Evolutionary conservation across 805 yeast species (phyloP), one percentile per base, ranked within the genome.

Genomic region (Candida orba): DNA sequence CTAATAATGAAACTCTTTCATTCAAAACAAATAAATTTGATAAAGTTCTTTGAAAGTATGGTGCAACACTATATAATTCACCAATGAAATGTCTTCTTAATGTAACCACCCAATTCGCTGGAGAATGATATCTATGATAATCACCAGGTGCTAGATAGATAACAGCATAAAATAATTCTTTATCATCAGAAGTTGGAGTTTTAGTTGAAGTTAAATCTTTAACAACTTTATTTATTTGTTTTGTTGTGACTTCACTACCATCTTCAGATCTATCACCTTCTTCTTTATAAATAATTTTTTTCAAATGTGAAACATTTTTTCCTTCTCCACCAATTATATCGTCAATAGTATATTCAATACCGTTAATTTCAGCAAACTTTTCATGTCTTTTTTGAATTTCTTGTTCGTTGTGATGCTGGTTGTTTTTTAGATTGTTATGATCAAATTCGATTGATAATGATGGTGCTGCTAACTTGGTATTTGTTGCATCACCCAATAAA

Each of bases 121-220:
- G 99, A 10, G 98, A 87, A 62, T 93, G 99, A 67, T 83, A 93
- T 49, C 95, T 82, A 65, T 93, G 99, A 64, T 93, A 93, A 62
- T 93, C 99, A 34, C 99, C 99, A 0, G 99, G 99, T 0, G 98
- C 96, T 42, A 93, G 71, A 60, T 93, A 93, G 17, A 93, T 87
- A 17, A 93, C 99, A 1, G 96, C 83, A 63, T 83, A 93, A 57
- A 73, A 91, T 44, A 93, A 68, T 52, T 79, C 76, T 42, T 79
- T 84, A 35, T 75, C 73, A 20, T 62, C 29, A 27, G 29, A 27
- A 10, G 29, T 54, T 13, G 40, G 27, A 3, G 32, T 10, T 20
- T 69, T 60, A 4, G 34, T 27, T 14, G 42, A 45, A 23, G 45
- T 45, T 37, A 52, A 40, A 23, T 57, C 58, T 8, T 65, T 59